These are phyloP conservation scores for Polytolypa hystricis DNA, from an alignment of 2,329 filamentous ascomycete genomes.

Conservation along the genomic window DNA sequence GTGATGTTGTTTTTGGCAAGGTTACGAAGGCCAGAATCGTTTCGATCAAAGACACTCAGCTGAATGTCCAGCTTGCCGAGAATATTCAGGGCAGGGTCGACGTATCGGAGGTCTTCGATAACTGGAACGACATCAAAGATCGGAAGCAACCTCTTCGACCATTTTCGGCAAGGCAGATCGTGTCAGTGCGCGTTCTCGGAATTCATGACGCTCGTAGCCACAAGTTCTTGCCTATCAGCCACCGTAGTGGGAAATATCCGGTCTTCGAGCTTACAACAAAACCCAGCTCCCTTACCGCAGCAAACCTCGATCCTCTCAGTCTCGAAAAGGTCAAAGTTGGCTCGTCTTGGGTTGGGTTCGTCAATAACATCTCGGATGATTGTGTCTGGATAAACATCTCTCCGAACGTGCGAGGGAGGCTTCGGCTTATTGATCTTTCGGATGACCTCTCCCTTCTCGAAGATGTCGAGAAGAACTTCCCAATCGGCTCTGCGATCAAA, in stretches of 20 bases:
- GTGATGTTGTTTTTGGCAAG: conserved; percentile 63
- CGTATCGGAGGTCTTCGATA: conserved; percentile 79
- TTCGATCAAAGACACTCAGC: conserved; percentile 81
- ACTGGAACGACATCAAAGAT: conserved; percentile 75
- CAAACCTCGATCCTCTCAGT: conserved; percentile 52
- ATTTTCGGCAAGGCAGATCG: conserved; percentile 59
- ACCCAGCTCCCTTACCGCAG: conserved; percentile 43
- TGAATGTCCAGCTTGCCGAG: conserved; percentile 81
- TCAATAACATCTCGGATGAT: conserved; percentile 77
- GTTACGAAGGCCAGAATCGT: conserved; percentile 64
- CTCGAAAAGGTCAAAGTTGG: conserved; percentile 63
- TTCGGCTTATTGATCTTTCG: conserved; percentile 72
- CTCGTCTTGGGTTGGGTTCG: conserved; percentile 65
- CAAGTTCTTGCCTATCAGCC: conserved; percentile 81
- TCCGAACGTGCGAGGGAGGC: conserved; percentile 73
- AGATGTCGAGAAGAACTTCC: conserved; percentile 69
- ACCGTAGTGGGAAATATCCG: conserved; percentile 64
- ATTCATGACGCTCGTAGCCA: conserved; percentile 85
- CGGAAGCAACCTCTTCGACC: conserved; percentile 66
- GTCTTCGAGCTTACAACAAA: conserved; percentile 84
- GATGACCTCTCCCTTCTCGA: conserved; percentile 72
- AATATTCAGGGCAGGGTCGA: conserved; percentile 89
- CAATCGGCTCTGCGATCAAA: conserved; percentile 76
- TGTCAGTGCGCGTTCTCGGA: conserved; percentile 69
- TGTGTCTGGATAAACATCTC: conserved; percentile 86